These are phyloP conservation scores for Crithidia sp. DNA, from an alignment of 208 protist species.

Conservation along the genomic window DNA sequence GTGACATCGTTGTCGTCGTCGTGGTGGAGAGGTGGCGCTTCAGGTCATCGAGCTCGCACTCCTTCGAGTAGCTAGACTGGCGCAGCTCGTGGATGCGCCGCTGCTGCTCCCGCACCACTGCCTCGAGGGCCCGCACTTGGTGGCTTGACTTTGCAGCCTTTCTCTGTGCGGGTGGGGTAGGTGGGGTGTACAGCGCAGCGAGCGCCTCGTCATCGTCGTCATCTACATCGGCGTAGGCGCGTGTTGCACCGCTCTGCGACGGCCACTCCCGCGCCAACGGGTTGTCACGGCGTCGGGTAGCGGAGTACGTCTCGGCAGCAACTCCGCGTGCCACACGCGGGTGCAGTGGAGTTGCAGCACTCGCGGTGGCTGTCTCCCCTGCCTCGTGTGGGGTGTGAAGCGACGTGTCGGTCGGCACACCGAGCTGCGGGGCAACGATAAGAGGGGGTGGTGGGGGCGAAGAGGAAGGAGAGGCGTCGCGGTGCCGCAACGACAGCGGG, in stretches of 20 bases:
- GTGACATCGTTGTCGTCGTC: neutral
- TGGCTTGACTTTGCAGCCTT: neutral
- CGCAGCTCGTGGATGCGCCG: slow-evolving; percentile 1
- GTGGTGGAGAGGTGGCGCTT: slow-evolving; percentile 10
- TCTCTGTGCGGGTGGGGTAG: neutral
- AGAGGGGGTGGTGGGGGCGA: too few relatives aligned
- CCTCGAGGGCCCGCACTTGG: slow-evolving; percentile 5
- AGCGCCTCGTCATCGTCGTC: neutral
- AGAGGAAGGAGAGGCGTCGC: too few relatives aligned
- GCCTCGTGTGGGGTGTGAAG: too few relatives aligned
- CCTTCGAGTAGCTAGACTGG: slow-evolving; percentile 15
- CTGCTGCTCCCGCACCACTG: slow-evolving; percentile 8
- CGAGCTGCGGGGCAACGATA: too few relatives aligned
- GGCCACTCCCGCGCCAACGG: neutral
- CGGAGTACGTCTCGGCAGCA: slow-evolving; percentile 2
- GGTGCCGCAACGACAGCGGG: too few relatives aligned
- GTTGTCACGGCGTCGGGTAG: neutral
- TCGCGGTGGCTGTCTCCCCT: too few relatives aligned
- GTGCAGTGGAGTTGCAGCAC: neutral
- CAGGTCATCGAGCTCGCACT: slow-evolving; percentile 21
- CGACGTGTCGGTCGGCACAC: too few relatives aligned
- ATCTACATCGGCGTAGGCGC: neutral
- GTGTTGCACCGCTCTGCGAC: neutral
- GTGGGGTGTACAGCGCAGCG: neutral
- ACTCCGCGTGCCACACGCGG: neutral